Conservation (phyloP, 208 protist species). For the Tetramitus jugosus region DNA sequence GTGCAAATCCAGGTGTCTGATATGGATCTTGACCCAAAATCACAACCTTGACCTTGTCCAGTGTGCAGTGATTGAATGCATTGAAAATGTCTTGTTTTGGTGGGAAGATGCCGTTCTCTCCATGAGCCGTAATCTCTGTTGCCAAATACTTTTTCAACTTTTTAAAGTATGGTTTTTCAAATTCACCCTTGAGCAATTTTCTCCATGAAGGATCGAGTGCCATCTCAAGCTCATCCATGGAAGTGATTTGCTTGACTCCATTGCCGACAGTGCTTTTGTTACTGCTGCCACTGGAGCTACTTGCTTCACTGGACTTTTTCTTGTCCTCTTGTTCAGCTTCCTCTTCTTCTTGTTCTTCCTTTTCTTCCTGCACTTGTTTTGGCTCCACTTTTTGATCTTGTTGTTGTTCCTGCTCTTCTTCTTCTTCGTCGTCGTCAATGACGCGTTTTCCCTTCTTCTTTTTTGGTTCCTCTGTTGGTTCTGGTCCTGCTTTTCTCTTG, state of each 20-base stretch:
- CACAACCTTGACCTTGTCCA: conserved; percentile 76
- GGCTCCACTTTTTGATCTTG: not conserved
- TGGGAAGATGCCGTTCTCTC: conserved; percentile 52
- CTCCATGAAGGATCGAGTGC: not conserved
- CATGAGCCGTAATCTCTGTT: not conserved
- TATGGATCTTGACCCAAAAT: conserved; percentile 94
- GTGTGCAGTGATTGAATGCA: conserved; percentile 77
- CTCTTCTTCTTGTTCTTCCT: not conserved
- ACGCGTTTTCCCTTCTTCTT: not conserved
- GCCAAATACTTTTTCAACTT: conserved; percentile 31
- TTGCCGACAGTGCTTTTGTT: too few species aligned
- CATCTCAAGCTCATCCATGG: not conserved
- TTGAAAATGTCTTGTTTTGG: conserved; percentile 66
- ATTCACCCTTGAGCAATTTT: not conserved
- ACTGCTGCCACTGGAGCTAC: too few species aligned
- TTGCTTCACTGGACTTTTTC: too few species aligned
- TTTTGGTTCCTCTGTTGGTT: not conserved
- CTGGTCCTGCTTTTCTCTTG: not conserved
- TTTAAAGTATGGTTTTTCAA: conserved; percentile 24
- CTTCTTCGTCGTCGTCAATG: too few species aligned
- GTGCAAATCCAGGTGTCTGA: conserved; percentile 42
- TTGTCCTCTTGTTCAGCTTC: not conserved
- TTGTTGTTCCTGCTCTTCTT: not conserved
- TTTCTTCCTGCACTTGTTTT: not conserved
- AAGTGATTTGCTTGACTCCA: too few species aligned